Evolutionary conservation across 2,329 filamentous ascomycete species (phyloP), one percentile per base, ranked within the genome.

Genomic region (Talaromyces sp.): DNA sequence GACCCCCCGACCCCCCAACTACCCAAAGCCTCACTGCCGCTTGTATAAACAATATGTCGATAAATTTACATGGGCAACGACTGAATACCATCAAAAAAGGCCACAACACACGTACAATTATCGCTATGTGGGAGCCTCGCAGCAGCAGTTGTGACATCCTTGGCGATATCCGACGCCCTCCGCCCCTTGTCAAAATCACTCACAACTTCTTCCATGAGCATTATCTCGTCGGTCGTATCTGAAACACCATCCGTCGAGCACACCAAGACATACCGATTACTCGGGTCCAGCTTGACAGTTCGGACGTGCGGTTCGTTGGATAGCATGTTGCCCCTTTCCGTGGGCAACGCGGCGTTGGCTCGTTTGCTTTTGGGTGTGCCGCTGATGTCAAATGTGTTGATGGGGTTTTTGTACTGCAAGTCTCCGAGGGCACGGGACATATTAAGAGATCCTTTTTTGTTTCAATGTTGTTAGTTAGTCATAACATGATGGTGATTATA

Each of bases 381-480:
- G 3, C 62, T 56, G 41, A 68, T 61, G 19, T 63, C 59, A 7
- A 65, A 51, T 2, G 58, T 67, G 57, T 72, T 73, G 27, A 74
- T 66, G 24, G 72, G 72, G 48, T 71, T 70, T 56, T 74, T 74
- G 63, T 74, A 74, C 62, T 72, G 72, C 26, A 74, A 63, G 58
- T 74, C 72, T 3, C 72, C 72, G n/a, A 74, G 57, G 24, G 72
- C 71, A 29, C 72, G 70, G 24, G 72, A 74, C 69, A 74, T 74
- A 52, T 74, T 73, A 53, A 74, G 59, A 8, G 69, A 67, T 29
- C 71, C 69, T 71, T 19, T 27, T 17, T 14, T 12, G n/a, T 35
- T 10, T n/a, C n/a, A n/a, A n/a, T n/a, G n/a, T n/a, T 21, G 24
- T 19, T 38, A n/a, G n/a, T n/a, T n/a, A 7, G 9, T 51, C 52